These are phyloP conservation scores for Termitomyces sp. DNA, from an alignment of 768 basidiomycete species.

Conservation along the genomic window DNA sequence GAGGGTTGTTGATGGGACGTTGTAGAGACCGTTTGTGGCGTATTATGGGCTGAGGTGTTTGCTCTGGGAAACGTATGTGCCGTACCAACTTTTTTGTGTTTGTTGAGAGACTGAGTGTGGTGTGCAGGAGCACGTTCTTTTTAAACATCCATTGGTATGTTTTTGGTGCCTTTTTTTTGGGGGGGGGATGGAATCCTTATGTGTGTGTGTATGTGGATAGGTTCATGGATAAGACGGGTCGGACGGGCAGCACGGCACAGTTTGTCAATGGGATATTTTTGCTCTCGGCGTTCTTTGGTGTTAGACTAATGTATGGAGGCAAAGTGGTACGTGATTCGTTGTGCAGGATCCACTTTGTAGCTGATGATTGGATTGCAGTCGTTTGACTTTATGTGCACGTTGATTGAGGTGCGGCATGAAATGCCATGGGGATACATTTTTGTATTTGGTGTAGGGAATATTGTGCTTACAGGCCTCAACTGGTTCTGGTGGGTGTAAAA, in stretches of 20 bases:
- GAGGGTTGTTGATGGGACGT: neutral
- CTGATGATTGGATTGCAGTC: conserved; percentile 40
- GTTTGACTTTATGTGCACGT: conserved; percentile 57
- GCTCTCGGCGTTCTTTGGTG: conserved; percentile 62
- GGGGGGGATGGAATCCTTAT: too few species aligned
- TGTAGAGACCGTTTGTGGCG: conserved; percentile 67
- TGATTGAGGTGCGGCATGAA: conserved; percentile 50
- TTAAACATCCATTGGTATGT: conserved; percentile 83
- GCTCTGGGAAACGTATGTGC: conserved; percentile 72
- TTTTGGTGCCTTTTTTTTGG: neutral
- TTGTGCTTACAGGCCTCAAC: conserved; percentile 70
- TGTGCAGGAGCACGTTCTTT: conserved; percentile 77
- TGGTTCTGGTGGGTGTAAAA: conserved; percentile 69
- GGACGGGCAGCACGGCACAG: conserved; percentile 65
- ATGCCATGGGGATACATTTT: conserved; percentile 48
- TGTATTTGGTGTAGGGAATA: conserved; percentile 55
- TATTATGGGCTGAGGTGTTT: conserved; percentile 79
- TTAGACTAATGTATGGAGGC: conserved; percentile 71
- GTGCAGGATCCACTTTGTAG: too few species aligned
- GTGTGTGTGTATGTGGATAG: conserved; percentile 29
- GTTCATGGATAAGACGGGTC: conserved; percentile 75
- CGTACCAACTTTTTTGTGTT: too few species aligned
- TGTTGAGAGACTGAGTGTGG: too few species aligned
- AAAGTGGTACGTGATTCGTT: conserved; percentile 30
- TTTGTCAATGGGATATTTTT: conserved; percentile 70